Base-by-base conservation (phyloP, 2,329 filamentous ascomycete genomes). In the Colletotrichum eremochloae region DNA sequence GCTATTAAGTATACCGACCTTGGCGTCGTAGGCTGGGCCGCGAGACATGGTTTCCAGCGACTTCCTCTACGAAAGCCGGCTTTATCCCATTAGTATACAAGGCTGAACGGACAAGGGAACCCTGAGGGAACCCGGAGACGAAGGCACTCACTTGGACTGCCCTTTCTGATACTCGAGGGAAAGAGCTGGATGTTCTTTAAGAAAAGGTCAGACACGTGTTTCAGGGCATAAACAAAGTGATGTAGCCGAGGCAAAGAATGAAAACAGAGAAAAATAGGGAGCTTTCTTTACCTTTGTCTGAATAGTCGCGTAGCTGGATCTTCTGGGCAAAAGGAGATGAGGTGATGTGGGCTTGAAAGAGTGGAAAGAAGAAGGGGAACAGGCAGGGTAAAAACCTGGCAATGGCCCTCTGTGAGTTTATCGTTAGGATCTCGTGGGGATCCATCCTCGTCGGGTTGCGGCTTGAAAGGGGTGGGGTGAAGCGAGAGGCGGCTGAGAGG, bases 11-110 rank as follows among this genome's bases (percentile, higher is more conserved):
- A 18, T 20, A 31, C 24, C 1, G 36, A 50, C 60, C 44, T 62
- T 5, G 44, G 44, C 42, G 44, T 62, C 60, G 60, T 62, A 62
- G 60, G 60, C 31, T 1, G 44, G 44, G 9, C 60, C 31, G 11
- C 44, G 44, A 48, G 60, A 62, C 60, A 62, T 62, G 0, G 9
- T 62, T 58, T 15, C 15, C 20, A 5, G 20, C n/a, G 42, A 15
- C 15, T 18, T 29, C 14, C 6, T 24, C 29, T 18, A 18, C 1
- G 18, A 31, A 20, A n/a, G 9, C 24, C 18, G 31, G 31, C 33
- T n/a, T 50, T 50, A 7, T 31, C 1, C 9, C n/a, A 8, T 36
- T 14, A 20, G 20, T 11, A 50, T 44, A 29, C 24, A 15, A 40
- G n/a, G 3, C 3, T 11, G n/a, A 11, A 42, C 4, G 20, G 56